phyloP scores from a whole-genome alignment of 2,329 filamentous ascomycete species.

The Hypoxylon sp. region DNA sequence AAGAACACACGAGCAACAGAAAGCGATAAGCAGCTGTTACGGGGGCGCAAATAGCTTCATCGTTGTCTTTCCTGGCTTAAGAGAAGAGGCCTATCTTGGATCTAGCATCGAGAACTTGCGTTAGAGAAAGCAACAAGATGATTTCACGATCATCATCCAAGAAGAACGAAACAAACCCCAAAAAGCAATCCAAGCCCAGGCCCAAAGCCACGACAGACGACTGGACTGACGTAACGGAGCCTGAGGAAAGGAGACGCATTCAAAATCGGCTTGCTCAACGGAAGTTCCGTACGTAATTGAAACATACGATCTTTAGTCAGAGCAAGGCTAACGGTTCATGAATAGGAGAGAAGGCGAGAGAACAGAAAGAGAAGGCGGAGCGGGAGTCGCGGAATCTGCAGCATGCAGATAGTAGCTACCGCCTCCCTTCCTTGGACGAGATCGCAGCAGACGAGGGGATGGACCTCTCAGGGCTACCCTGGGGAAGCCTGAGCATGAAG shows the following conservation, averaged over 20 bases:
- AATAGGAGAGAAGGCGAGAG: slow-evolving; percentile 77
- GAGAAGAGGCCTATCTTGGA: not conserved
- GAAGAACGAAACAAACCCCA: slow-evolving; percentile 53
- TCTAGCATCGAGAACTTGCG: slow-evolving; percentile 28
- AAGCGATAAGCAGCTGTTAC: slow-evolving; percentile 5
- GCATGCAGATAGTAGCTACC: slow-evolving; percentile 75
- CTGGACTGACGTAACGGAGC: slow-evolving; percentile 79
- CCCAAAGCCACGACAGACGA: slow-evolving; percentile 66
- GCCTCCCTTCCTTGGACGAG: slow-evolving; percentile 70
- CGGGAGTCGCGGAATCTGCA: slow-evolving; percentile 74
- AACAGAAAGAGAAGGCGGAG: slow-evolving; percentile 75
- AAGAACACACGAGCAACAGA: slow-evolving; percentile 2
- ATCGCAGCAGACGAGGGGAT: slow-evolving; percentile 63
- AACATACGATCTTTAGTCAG: not conserved
- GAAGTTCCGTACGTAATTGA: slow-evolving; percentile 75
- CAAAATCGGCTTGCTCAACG: slow-evolving; percentile 83
- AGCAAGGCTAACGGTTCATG: slow-evolving; percentile 23
- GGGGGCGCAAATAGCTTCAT: slow-evolving; percentile 37
- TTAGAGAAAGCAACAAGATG: slow-evolving; percentile 40
- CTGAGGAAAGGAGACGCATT: slow-evolving; percentile 78
- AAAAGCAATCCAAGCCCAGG: slow-evolving; percentile 57
- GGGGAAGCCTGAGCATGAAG: slow-evolving; percentile 77
- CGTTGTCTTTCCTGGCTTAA: slow-evolving; percentile 34
- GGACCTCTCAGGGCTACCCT: slow-evolving; percentile 76
- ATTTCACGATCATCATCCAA: slow-evolving; percentile 55